A percentile compares a stretch with the other conserved stretches of the same genome.
Conservation (phyloP, 352 stramenopile genomes). For the Phytophthora tubulina region DNA sequence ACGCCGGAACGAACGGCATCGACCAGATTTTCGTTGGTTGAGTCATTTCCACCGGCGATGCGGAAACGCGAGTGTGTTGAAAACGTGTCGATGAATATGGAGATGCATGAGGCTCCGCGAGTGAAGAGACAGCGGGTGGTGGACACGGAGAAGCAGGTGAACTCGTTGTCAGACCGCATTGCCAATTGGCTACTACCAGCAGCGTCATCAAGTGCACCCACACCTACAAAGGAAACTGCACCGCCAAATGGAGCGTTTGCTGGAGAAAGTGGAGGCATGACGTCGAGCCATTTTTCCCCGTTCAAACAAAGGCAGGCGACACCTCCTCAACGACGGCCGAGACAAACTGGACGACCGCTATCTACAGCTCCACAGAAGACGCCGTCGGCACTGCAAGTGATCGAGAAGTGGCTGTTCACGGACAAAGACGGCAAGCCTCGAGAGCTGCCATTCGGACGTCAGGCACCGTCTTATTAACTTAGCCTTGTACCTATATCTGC, state of each 20-base stretch:
- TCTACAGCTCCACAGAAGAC: slow-evolving; percentile 33
- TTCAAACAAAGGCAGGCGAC: slow-evolving; percentile 47
- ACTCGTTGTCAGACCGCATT: slow-evolving; percentile 60
- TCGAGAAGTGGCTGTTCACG: slow-evolving; percentile 72
- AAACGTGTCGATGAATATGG: slow-evolving; percentile 33
- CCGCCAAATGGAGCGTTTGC: slow-evolving; percentile 13
- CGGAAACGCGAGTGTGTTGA: slow-evolving; percentile 51
- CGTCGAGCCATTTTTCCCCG: slow-evolving; percentile 43
- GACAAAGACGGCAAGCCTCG: slow-evolving; percentile 51
- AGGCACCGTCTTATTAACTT: slow-evolving; percentile 45
- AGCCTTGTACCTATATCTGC: slow-evolving; percentile 23
- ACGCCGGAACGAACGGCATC: slow-evolving; percentile 41
- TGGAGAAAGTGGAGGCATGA: slow-evolving; percentile 18
- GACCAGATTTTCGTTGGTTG: slow-evolving; percentile 53
- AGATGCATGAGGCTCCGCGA: slow-evolving; percentile 36
- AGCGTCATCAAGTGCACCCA: slow-evolving; percentile 11
- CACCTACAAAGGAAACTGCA: slow-evolving; percentile 6
- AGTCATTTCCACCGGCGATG: slow-evolving; percentile 44
- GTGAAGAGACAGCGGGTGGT: slow-evolving; percentile 57
- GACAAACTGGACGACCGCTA: slow-evolving; percentile 29
- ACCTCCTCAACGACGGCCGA: slow-evolving; percentile 16
- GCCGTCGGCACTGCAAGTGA: slow-evolving; percentile 45
- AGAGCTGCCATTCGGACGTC: slow-evolving; percentile 40
- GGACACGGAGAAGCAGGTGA: slow-evolving; percentile 44
- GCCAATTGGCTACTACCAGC: slow-evolving; percentile 68